Percentiles rank a stretch among this genome's conserved stretches.
These are phyloP conservation scores for Lathyrus sativus DNA, from an alignment of 306 rosid genomes.

Conservation along the genomic window DNA sequence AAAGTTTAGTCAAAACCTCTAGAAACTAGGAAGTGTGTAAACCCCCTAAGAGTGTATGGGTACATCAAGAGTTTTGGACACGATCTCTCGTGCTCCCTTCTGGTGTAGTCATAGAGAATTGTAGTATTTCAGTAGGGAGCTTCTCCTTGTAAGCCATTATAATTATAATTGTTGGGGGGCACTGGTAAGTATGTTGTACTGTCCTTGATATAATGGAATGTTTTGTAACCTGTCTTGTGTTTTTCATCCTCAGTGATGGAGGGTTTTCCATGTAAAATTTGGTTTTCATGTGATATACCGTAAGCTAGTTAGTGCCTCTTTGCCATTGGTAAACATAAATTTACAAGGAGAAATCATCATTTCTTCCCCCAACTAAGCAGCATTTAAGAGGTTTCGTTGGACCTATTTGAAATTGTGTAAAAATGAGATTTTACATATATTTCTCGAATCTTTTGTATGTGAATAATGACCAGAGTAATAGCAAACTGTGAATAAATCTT, in stretches of 20 bases:
- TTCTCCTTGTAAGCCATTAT: conserved; percentile 22
- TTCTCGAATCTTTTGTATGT: conserved; percentile 4
- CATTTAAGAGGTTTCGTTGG: not conserved
- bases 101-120: not conserved
- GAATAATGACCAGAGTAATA: conserved; percentile 9
- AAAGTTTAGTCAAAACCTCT: conserved; percentile 4
- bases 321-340: not conserved
- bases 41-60: not conserved
- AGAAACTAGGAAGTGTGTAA: not conserved
- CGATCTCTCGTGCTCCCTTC: not conserved
- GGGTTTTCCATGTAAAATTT: not conserved
- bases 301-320: not conserved
- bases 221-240: conserved; percentile 13
- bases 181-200: not conserved
- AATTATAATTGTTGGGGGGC: not conserved
- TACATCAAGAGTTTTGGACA: not conserved
- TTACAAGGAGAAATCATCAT: not conserved
- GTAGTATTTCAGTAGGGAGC: conserved; percentile 10
- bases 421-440: conserved; percentile 1
- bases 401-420: not conserved
- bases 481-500: not conserved
- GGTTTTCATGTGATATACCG: not conserved
- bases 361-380: not conserved
- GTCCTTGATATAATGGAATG: conserved; percentile 10
- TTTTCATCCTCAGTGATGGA: conserved; percentile 1